Evolutionary conservation across 306 rosid genomes (phyloP), one percentile per base, ranked within the genome.

Genomic region (Cicer cuneatum): DNA sequence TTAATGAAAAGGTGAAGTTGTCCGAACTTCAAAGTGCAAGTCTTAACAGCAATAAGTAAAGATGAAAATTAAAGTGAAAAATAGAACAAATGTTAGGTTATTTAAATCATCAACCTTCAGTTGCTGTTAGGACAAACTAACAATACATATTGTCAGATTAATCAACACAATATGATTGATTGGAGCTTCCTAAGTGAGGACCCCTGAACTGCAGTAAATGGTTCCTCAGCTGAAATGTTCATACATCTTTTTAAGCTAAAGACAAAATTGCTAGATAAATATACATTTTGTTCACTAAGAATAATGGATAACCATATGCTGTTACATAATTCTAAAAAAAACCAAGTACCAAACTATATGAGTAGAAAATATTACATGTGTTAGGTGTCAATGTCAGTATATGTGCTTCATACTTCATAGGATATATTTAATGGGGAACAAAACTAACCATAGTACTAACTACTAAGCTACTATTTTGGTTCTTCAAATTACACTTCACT

Each of bases 71-170:
- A 49, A 49, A 53, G 51, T 24, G 15, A 60, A 24, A 61, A 35
- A 35, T 43, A 8, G 15, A 52, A n/a, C 38, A 52, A 24, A 10
- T 12, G 40, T 52, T 59, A 12, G 63, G 8, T 18, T 77, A 54
- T 39, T 57, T 9, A 68, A 64, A 65, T 75, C 15, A 70, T 71
- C 21, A 83, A 75, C 53, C 51, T 75, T 61, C 8, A 46, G 21
- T 52, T 14, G 6, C 53, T 15, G 60, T 16, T 52, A 48, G 58
- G 15, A 33, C 14, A 64, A 21, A 64, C 24, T 35, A 64, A 71
- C 72, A 48, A 41, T 24, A 65, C 39, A 62, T 13, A 7, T 40
- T n/a, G 52, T 39, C 18, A 35, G 3, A 75, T n/a, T n/a, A 62
- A 19, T 33, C 8, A 2, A 5, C 54, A 33, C 18, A 68, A 7